These are phyloP conservation scores for Cicer judaicum DNA, from an alignment of 306 rosid genomes.

Conservation along the genomic window DNA sequence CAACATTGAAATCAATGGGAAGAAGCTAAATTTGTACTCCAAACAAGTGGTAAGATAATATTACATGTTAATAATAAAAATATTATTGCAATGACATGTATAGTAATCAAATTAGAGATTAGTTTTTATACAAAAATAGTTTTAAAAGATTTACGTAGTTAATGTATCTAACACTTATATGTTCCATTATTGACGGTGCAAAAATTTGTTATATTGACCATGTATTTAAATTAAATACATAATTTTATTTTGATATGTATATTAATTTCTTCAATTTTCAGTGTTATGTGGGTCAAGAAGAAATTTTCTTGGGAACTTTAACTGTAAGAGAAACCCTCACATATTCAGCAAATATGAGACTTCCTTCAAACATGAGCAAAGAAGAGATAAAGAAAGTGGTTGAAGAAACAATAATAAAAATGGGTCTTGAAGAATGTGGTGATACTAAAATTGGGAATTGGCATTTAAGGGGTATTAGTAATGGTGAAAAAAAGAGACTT, in stretches of 20 bases:
- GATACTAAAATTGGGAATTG: conserved; percentile 72
- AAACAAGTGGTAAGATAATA: conserved; percentile 58
- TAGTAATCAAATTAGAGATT: too few relatives aligned
- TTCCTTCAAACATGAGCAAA: conserved; percentile 56
- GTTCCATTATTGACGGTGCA: too few relatives aligned
- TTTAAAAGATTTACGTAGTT: too few relatives aligned
- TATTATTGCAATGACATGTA: not conserved
- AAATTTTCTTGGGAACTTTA: conserved; percentile 69
- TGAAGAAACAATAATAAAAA: conserved; percentile 57
- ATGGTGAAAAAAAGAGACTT: conserved; percentile 78
- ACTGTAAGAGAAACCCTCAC: conserved; percentile 73
- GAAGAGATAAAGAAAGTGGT: conserved; percentile 60
- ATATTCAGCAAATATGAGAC: conserved; percentile 72
- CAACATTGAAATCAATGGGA: conserved; percentile 57
- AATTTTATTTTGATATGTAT: not conserved
- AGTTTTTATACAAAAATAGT: too few relatives aligned
- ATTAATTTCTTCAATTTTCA: conserved; percentile 41
- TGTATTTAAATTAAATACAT: too few relatives aligned
- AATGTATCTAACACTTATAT: too few relatives aligned
- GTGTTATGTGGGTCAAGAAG: conserved; percentile 86
- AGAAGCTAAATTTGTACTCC: conserved; percentile 48
- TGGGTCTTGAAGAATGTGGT: conserved; percentile 83
- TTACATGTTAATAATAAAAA: not conserved
- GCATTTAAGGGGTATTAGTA: conserved; percentile 76
- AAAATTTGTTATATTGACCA: too few relatives aligned